Conservation (phyloP, 2,329 filamentous ascomycete species). For the Dissoconium aciculare region DNA sequence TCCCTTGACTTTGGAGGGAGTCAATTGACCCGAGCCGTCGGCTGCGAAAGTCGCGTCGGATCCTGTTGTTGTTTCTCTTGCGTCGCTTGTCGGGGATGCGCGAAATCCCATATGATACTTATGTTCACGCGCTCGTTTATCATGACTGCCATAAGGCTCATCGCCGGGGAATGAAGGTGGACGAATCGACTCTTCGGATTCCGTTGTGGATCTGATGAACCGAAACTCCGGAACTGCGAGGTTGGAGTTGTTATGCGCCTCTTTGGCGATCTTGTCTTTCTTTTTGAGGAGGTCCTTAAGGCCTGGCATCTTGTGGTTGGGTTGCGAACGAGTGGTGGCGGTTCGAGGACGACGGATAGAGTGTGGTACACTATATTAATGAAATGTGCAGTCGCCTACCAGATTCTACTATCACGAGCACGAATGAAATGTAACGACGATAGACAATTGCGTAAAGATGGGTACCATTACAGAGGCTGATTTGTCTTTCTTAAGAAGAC, state of each 20-base stretch:
- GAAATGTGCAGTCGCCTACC: no score
- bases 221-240: conserved; percentile 49
- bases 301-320: conserved; percentile 34
- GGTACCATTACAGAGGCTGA: no score
- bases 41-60: conserved; percentile 3
- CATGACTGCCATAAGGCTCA: conserved; percentile 6
- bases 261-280: conserved; percentile 39
- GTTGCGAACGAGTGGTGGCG: background rate
- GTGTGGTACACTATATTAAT: no score
- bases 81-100: conserved; percentile 15
- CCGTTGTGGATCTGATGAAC: conserved; percentile 73
- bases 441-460: no score
- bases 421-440: no score
- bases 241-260: conserved; percentile 12
- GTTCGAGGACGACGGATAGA: no score
- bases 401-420: no score
- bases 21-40: conserved; percentile 8
- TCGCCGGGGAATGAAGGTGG: conserved; percentile 45
- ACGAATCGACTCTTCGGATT: conserved; percentile 61
- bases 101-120: conserved; percentile 24
- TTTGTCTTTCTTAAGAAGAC: no score
- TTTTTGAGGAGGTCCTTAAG: conserved; percentile 48
- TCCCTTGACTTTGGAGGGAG: conserved; percentile 17
- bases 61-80: no score
- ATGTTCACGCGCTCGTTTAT: conserved; percentile 15